phyloP scores from a whole-genome alignment of 2,329 filamentous ascomycete genomes.

The Beauveria sp. region DNA sequence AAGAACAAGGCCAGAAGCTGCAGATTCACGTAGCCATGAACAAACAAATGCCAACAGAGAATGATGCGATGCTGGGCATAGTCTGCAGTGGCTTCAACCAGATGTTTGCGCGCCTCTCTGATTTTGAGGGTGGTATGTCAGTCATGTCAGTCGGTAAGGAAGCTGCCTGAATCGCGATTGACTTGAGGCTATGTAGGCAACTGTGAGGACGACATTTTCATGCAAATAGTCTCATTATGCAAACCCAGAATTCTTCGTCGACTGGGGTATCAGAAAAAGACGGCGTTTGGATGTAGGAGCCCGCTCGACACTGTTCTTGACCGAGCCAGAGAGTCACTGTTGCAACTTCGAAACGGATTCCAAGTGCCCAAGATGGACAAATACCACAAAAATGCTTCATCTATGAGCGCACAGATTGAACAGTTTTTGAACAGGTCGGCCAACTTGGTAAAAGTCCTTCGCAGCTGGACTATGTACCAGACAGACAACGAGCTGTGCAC shows the following conservation, averaged over 20 bases:
- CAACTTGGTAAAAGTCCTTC: not conserved
- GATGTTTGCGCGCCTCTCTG: not conserved
- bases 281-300: not conserved
- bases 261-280: not conserved
- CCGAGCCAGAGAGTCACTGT: not conserved
- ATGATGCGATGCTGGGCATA: not conserved
- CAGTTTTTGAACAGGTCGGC: not conserved
- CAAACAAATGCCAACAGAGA: not conserved
- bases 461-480: not conserved
- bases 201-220: not conserved
- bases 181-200: not conserved
- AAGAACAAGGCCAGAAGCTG: not conserved
- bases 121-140: not conserved
- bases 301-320: not conserved
- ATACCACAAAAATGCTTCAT: not conserved
- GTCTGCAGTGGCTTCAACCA: not conserved
- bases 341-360: not conserved
- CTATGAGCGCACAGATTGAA: not conserved
- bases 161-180: not conserved
- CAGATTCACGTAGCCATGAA: not conserved
- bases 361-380: not conserved
- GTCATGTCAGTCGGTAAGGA: not conserved
- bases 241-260: not conserved
- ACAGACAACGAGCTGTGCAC: not conserved
- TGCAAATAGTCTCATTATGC: not conserved